phyloP scores from a whole-genome alignment of 2,329 filamentous ascomycete genomes.

The Chaetomium sp. region DNA sequence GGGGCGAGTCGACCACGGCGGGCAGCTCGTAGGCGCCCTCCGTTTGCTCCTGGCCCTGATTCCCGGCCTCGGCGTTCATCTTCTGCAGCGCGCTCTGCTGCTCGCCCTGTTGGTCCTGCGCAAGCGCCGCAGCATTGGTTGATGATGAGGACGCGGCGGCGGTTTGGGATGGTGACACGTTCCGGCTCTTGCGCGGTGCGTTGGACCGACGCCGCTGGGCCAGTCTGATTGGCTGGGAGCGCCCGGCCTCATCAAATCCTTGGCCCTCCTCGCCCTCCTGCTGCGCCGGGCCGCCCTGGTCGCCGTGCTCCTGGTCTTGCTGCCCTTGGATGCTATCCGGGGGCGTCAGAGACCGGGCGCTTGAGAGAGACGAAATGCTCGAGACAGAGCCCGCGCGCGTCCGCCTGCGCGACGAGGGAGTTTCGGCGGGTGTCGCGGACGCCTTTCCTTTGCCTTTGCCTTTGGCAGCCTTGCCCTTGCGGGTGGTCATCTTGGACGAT shows the following conservation, averaged over 20 bases:
- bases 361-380: slow-evolving; percentile 32
- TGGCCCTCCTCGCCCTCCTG: slow-evolving; percentile 15
- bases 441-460: slow-evolving; percentile 20
- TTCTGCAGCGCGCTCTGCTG: no score
- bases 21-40: slow-evolving; percentile 23
- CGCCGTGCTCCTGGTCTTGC: no score
- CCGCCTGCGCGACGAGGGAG: slow-evolving; percentile 14
- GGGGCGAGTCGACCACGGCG: slow-evolving; percentile 22
- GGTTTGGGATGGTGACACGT: slow-evolving; percentile 23
- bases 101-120: no score
- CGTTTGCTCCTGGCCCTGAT: slow-evolving; percentile 14
- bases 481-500: slow-evolving; percentile 8
- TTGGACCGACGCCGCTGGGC: slow-evolving; percentile 24
- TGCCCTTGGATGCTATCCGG: slow-evolving; percentile 16
- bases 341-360: slow-evolving; percentile 27
- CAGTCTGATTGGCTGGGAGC: slow-evolving; percentile 26
- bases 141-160: slow-evolving; percentile 17
- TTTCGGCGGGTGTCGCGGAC: slow-evolving; percentile 3
- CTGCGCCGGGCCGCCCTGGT: no score
- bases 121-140: neutral
- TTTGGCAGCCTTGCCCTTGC: slow-evolving; percentile 14
- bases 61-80: no score
- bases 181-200: slow-evolving; percentile 27
- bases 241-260: slow-evolving; percentile 17
- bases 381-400: slow-evolving; percentile 24